These are phyloP conservation scores for Pleodorina starrii DNA, from an alignment of 139 green algal species.

Conservation along the genomic window DNA sequence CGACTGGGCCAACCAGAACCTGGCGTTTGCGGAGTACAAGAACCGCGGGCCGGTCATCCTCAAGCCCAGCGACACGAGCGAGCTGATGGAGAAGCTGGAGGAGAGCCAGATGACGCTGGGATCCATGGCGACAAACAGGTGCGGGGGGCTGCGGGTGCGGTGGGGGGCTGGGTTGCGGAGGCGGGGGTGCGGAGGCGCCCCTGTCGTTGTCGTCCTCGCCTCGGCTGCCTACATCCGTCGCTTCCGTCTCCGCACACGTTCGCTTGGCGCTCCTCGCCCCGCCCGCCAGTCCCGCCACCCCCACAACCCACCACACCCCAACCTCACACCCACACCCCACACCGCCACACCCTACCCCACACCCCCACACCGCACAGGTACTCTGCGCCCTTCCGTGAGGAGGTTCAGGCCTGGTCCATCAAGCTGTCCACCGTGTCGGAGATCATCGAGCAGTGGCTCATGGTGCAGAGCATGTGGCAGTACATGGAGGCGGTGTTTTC, in stretches of 20 bases:
- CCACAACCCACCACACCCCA: too few species aligned
- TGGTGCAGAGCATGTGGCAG: conserved; percentile 95
- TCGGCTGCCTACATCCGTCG: too few species aligned
- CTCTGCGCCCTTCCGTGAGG: conserved; percentile 85
- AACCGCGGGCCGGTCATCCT: conserved; percentile 90
- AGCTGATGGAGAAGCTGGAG: conserved; percentile 96
- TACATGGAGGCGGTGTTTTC: conserved; percentile 98
- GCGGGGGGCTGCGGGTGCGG: not conserved
- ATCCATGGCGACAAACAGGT: conserved; percentile 93
- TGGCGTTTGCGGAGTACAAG: conserved; percentile 95
- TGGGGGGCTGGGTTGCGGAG: too few species aligned
- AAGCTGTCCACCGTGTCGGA: conserved; percentile 93
- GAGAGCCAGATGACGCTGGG: conserved; percentile 95
- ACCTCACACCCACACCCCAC: too few species aligned
- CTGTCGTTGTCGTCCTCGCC: too few species aligned
- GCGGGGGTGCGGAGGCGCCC: too few species aligned
- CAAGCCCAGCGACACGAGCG: conserved; percentile 88
- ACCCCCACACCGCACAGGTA: too few species aligned
- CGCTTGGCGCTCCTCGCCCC: too few species aligned
- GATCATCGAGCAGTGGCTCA: conserved; percentile 95
- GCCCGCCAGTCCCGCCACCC: too few species aligned
- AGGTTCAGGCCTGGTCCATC: conserved; percentile 84
- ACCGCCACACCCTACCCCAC: too few species aligned
- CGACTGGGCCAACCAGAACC: conserved; percentile 85
- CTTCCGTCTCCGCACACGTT: too few species aligned